Evolutionary conservation across 306 rosid genomes (phyloP).

Genomic region (Spatholobus suberectus): DNA sequence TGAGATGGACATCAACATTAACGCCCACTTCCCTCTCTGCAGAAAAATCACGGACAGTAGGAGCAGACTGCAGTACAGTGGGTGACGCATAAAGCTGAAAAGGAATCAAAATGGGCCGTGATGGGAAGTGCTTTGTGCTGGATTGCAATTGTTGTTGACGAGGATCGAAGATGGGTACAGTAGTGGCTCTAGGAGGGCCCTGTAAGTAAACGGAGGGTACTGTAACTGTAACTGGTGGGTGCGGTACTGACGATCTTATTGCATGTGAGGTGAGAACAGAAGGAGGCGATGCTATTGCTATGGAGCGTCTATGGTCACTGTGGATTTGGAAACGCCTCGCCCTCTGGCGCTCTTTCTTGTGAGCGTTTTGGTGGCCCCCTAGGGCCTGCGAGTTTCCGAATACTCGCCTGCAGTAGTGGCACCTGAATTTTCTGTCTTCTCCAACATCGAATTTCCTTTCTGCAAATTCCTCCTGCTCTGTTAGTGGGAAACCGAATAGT

Average conservation of each 20-base stretch:
- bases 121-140: not conserved
- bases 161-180: not conserved
- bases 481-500: constrained; percentile 68
- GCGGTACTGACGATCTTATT: not conserved
- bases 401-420: constrained; percentile 67
- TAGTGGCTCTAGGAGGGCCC: not conserved
- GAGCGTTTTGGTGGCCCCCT: constrained; percentile 87
- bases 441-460: constrained; percentile 28
- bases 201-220: constrained; percentile 23
- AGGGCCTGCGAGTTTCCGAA: constrained; percentile 72
- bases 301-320: constrained; percentile 5
- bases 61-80: constrained; percentile 18
- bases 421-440: constrained; percentile 59
- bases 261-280: not conserved
- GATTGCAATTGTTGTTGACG: not conserved
- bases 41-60: not conserved
- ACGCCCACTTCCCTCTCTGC: constrained; percentile 41
- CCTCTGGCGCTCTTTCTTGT: constrained; percentile 77
- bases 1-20: constrained; percentile 74
- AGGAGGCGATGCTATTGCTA: not conserved
- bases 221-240: not conserved
- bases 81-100: constrained; percentile 27
- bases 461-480: constrained; percentile 36
- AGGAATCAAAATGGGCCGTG: constrained; percentile 37
- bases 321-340: constrained; percentile 57